Evolutionary conservation across 164 flowering plant species (phyloP).

Genomic region (Dillenia suffruticosa): DNA sequence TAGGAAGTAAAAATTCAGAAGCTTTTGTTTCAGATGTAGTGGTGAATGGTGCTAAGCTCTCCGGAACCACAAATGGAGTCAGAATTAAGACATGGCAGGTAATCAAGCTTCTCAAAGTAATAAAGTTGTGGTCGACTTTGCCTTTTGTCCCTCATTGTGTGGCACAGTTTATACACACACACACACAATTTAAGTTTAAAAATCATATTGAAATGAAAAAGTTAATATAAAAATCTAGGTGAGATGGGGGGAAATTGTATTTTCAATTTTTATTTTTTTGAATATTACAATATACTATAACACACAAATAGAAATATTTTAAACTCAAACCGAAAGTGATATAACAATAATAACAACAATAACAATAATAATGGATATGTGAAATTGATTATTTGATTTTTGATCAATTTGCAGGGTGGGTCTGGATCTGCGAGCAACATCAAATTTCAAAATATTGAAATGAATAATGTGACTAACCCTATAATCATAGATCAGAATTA

Average conservation of each 20-base stretch:
- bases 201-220: no score
- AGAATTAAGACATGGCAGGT: conserved; percentile 61
- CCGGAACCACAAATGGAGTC: conserved; percentile 55
- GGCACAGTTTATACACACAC: not conserved
- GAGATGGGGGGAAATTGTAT: no score
- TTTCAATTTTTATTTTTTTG: no score
- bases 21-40: conserved; percentile 40
- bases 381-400: no score
- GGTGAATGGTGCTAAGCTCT: conserved; percentile 38
- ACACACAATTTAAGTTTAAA: no score
- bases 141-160: not conserved
- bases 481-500: conserved; percentile 56
- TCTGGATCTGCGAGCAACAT: conserved; percentile 43
- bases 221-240: no score
- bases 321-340: no score
- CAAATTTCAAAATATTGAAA: conserved; percentile 29
- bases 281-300: no score
- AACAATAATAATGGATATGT: no score
- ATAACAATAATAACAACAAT: no score
- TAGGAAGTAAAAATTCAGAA: conserved; percentile 41
- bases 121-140: not conserved
- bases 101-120: not conserved
- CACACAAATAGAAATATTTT: no score
- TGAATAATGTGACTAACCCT: conserved; percentile 45
- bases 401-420: conserved; percentile 35